Evolutionary conservation across 176 grass and related monocot species (phyloP).

Genomic region (Eleusine indica): DNA sequence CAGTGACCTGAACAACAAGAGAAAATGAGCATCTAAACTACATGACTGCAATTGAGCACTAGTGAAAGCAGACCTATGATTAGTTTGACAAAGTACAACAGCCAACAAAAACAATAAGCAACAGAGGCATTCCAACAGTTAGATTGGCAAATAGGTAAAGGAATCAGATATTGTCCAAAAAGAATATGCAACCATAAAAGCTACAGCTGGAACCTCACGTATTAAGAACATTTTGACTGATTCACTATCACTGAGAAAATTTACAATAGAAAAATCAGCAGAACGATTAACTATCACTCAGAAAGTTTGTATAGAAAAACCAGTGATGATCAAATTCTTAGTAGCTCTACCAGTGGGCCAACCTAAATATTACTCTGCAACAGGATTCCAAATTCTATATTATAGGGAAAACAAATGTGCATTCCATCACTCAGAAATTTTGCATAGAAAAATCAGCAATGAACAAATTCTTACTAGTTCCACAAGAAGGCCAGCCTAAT

Average conservation of each 20-base stretch:
- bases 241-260: neutral
- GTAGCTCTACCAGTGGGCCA: neutral
- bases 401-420: neutral
- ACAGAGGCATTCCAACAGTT: slow-evolving; percentile 28
- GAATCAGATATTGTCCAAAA: neutral
- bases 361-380: neutral
- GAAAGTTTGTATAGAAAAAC: neutral
- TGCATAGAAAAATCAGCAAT: neutral
- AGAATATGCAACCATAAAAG: neutral
- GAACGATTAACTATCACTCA: neutral
- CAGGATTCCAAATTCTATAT: neutral
- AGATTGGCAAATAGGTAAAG: neutral
- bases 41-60: slow-evolving; percentile 8
- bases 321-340: neutral
- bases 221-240: neutral
- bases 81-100: neutral
- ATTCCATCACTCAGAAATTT: neutral
- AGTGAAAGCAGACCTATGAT: neutral
- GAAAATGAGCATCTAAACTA: slow-evolving; percentile 26
- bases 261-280: neutral
- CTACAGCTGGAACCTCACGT: neutral
- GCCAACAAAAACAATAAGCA: neutral
- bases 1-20: slow-evolving; percentile 75
- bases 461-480: neutral
- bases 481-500: neutral